Evolutionary conservation across 2,329 filamentous ascomycete species (phyloP), one percentile per base, ranked within the genome.

Genomic region (Exophiala alcalophila): DNA sequence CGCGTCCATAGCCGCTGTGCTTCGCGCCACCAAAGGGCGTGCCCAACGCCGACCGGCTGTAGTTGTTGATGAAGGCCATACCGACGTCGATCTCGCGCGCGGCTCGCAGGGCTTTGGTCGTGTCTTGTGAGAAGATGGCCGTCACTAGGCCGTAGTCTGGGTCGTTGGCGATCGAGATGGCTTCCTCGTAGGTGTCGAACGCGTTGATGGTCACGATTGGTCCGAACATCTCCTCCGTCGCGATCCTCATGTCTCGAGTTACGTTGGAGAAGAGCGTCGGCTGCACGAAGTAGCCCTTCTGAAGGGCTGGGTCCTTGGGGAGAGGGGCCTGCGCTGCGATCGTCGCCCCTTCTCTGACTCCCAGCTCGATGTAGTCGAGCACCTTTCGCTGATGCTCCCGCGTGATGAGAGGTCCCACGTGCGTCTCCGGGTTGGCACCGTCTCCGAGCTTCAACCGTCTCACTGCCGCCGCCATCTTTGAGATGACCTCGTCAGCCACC

Each of bases 1-100:
- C 87, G 40, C 84, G 80, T 29, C 86, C 86, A 47, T 90, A 85
- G 49, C 87, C 86, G 16, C 72, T 78, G 67, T 88, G 77, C 68
- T 90, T 90, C 71, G 77, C 86, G 0, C 87, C 87, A 41, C 84
- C 83, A 55, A 90, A 90, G 18, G 77, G 77, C 15, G 44, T 48
- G 2, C 34, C 41, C 4, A 38, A 14, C 11, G 40, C 25, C 27
- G 42, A 14, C 7, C 35, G 41, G 26, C 28, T 47, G 24, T 69
- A 75, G 16, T 58, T 56, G 42, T 83, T 83, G 49, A 83, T 72
- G 73, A 76, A 82, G 1, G 83, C 74, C 10, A 65, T 73, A 0
- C 80, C 79, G 0, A 74, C 71, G 51, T 80, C 72, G 7, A 83
- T 57, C 34, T 70, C 66, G 14, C 69, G 58, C 0, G 73, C 78